Conservation (phyloP, 257 asterid genomes). For the Petunia secreta region DNA sequence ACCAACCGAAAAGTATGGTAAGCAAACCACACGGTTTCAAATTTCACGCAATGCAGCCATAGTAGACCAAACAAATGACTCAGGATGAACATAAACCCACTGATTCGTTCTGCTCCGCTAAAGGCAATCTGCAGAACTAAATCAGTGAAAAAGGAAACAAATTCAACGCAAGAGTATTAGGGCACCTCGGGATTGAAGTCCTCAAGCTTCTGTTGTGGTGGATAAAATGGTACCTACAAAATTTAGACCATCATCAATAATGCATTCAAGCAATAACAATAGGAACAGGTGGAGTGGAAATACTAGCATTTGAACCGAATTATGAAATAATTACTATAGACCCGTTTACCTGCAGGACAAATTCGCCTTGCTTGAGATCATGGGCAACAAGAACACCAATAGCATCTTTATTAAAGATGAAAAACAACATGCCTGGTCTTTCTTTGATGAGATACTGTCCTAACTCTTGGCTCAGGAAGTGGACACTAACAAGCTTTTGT, state of each 20-base stretch:
- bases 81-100: background rate
- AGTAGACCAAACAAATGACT: background rate
- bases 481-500: conserved; percentile 89
- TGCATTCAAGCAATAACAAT: background rate
- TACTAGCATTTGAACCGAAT: background rate
- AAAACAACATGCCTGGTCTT: conserved; percentile 96
- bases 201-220: conserved; percentile 87
- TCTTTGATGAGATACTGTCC: conserved; percentile 79
- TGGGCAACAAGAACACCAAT: conserved; percentile 97
- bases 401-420: conserved; percentile 77
- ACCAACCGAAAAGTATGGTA: conserved; percentile 17
- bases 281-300: background rate
- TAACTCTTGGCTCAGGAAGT: conserved; percentile 75
- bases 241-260: conserved; percentile 15
- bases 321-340: background rate
- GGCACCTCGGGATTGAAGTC: conserved; percentile 74
- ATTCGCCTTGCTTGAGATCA: conserved; percentile 88
- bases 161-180: conserved; percentile 11
- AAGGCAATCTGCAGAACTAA: background rate
- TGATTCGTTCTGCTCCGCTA: background rate
- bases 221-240: conserved; percentile 87
- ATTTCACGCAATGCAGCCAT: conserved; percentile 15
- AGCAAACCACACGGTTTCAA: background rate
- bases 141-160: background rate
- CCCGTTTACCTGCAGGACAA: conserved; percentile 79